Percentiles rank a stretch among this genome's conserved stretches.
Evolutionary conservation across 768 basidiomycete genomes (phyloP).

Genomic region (Amanita thiersii): DNA sequence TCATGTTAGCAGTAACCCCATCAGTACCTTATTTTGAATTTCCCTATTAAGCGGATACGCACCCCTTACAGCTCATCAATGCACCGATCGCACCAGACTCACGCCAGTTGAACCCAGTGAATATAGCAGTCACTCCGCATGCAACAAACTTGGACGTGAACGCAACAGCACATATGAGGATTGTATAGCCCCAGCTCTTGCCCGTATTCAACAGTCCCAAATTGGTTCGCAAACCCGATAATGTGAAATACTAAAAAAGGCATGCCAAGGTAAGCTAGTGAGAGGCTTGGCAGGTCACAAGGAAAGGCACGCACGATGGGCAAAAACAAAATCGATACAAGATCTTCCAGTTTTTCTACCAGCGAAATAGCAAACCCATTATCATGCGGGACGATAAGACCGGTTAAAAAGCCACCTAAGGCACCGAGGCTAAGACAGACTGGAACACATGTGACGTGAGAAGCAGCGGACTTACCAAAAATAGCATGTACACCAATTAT

Average conservation of each 20-base stretch:
- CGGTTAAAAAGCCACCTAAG: slow-evolving; percentile 73
- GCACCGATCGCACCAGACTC: slow-evolving; percentile 79
- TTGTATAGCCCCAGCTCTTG: slow-evolving; percentile 72
- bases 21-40: not conserved
- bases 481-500: slow-evolving; percentile 75
- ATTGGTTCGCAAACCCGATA: slow-evolving; percentile 76
- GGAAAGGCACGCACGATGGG: slow-evolving; percentile 49
- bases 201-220: slow-evolving; percentile 70
- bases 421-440: slow-evolving; percentile 6
- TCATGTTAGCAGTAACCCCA: slow-evolving; percentile 1
- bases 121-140: slow-evolving; percentile 51
- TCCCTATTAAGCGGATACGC: slow-evolving; percentile 13
- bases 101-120: slow-evolving; percentile 60
- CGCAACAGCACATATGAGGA: slow-evolving; percentile 66
- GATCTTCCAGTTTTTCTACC: slow-evolving; percentile 82
- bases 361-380: slow-evolving; percentile 75
- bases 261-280: not conserved
- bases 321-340: slow-evolving; percentile 68
- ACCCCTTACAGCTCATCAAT: slow-evolving; percentile 91
- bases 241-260: slow-evolving; percentile 15
- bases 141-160: slow-evolving; percentile 77
- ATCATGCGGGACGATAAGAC: slow-evolving; percentile 75
- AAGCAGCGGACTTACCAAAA: slow-evolving; percentile 31
- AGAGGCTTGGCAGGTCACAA: not conserved
- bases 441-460: not conserved